Evolutionary conservation across 1,139 yeast species (phyloP).

Genomic region (Lodderomyces pseudojiufengensis): DNA sequence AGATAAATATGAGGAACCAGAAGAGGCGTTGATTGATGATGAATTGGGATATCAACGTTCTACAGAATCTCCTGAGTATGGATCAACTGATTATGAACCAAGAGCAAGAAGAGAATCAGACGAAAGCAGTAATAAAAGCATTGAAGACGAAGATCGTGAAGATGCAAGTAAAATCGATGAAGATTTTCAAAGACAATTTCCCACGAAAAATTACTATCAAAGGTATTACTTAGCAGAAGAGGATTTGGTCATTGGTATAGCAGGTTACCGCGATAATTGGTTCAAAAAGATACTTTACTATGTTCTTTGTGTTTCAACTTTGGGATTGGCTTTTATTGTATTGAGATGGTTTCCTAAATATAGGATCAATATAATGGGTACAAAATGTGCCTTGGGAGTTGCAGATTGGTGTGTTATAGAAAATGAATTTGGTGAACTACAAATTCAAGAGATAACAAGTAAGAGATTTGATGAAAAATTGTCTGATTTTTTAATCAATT

Average conservation of each 20-base stretch:
- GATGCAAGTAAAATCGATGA: conserved; percentile 26
- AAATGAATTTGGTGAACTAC: conserved; percentile 86
- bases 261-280: conserved; percentile 68
- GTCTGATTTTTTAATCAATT: conserved; percentile 54
- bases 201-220: conserved; percentile 53
- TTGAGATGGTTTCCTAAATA: conserved; percentile 84
- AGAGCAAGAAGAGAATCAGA: conserved; percentile 29
- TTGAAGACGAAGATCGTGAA: conserved; percentile 14
- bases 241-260: conserved; percentile 89
- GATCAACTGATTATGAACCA: conserved; percentile 34
- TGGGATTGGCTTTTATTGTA: conserved; percentile 70
- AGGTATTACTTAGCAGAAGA: conserved; percentile 93
- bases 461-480: conserved; percentile 66
- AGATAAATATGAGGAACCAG: conserved; percentile 35
- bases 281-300: conserved; percentile 49
- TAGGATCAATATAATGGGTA: conserved; percentile 66
- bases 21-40: conserved; percentile 8
- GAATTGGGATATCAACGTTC: not conserved
- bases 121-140: conserved; percentile 21
- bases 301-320: conserved; percentile 51
- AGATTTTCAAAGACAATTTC: conserved; percentile 39
- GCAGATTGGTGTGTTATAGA: conserved; percentile 95
- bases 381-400: conserved; percentile 62
- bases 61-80: conserved; percentile 27
- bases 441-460: conserved; percentile 53